Evolutionary conservation across 1,284 basidiomycete species (phyloP).

Genomic region (Gymnopus androsaceus): DNA sequence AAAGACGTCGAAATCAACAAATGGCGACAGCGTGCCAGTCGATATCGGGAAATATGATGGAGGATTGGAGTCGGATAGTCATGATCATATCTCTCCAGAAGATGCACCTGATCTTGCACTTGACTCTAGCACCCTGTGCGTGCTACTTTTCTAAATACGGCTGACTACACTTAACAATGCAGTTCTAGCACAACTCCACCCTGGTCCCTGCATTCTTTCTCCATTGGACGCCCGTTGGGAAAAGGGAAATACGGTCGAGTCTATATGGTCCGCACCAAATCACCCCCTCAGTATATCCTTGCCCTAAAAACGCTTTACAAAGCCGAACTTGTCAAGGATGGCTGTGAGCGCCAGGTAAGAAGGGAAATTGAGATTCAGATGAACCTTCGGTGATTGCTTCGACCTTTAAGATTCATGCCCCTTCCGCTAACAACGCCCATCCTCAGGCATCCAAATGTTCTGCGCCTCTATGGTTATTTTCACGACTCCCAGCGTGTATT

Average conservation of each 20-base stretch:
- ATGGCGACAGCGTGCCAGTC: conserved; percentile 30
- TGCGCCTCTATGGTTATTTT: conserved; percentile 77
- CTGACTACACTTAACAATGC: neutral
- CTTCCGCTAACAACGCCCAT: too few relatives aligned
- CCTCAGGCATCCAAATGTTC: conserved; percentile 93
- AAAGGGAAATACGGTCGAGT: conserved; percentile 99
- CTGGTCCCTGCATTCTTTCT: conserved; percentile 86
- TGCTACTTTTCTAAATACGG: conserved; percentile 14
- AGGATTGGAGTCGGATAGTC: conserved; percentile 81
- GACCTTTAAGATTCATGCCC: too few relatives aligned
- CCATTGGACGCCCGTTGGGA: conserved; percentile 93
- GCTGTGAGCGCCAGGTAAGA: conserved; percentile 66
- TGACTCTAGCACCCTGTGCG: conserved; percentile 72
- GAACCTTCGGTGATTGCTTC: too few relatives aligned
- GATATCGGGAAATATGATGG: conserved; percentile 88
- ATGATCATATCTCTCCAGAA: conserved; percentile 62
- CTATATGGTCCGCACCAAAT: conserved; percentile 95
- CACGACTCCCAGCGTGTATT: conserved; percentile 70
- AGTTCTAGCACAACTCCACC: conserved; percentile 73
- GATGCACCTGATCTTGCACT: conserved; percentile 76
- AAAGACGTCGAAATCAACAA: conserved; percentile 18
- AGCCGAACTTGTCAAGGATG: conserved; percentile 53
- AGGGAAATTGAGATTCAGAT: conserved; percentile 98
- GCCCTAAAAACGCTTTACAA: conserved; percentile 98
- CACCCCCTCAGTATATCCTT: conserved; percentile 87